Conservation (phyloP, 495 filamentous ascomycete genomes). For the Clavariopsis aquatica region DNA sequence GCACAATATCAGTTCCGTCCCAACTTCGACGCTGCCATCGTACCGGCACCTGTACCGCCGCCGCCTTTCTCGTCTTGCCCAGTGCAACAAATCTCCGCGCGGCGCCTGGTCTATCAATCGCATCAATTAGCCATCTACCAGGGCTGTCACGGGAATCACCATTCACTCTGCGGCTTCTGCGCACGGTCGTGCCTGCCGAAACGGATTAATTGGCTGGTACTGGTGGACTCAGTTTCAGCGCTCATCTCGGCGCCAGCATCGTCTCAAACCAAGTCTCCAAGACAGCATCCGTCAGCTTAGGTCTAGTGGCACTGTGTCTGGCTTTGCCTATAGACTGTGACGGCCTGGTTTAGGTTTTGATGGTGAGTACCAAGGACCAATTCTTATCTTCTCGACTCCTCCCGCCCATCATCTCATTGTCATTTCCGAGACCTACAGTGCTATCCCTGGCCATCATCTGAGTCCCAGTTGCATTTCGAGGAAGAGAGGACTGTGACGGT, state of each 20-base stretch:
- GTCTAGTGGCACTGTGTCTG: constrained; percentile 18
- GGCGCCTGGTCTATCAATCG: constrained; percentile 11
- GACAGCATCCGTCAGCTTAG: constrained; percentile 14
- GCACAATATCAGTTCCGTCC: constrained; percentile 18
- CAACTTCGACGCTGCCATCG: background rate
- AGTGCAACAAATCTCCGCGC: constrained; percentile 36
- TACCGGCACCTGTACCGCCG: constrained; percentile 27
- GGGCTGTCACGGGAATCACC: constrained; percentile 28
- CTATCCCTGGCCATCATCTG: background rate
- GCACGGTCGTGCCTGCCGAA: constrained; percentile 25
- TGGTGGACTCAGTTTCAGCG: constrained; percentile 21
- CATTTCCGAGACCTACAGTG: background rate
- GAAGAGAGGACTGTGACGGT: background rate
- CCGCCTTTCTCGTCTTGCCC: constrained; percentile 22
- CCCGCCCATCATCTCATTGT: background rate
- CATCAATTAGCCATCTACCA: constrained; percentile 22
- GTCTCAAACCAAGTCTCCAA: background rate
- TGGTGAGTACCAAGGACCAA: constrained; percentile 22
- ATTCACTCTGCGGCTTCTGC: constrained; percentile 25
- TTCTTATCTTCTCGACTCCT: background rate
- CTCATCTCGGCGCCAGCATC: constrained; percentile 30
- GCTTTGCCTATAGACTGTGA: constrained; percentile 2
- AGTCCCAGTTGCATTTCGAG: background rate
- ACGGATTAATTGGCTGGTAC: constrained; percentile 32
- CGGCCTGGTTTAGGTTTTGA: constrained; percentile 16